A percentile compares a stretch with the other conserved stretches of the same genome.
These are phyloP conservation scores for Irpex sp. DNA, from an alignment of 1,284 basidiomycete genomes.

Conservation along the genomic window DNA sequence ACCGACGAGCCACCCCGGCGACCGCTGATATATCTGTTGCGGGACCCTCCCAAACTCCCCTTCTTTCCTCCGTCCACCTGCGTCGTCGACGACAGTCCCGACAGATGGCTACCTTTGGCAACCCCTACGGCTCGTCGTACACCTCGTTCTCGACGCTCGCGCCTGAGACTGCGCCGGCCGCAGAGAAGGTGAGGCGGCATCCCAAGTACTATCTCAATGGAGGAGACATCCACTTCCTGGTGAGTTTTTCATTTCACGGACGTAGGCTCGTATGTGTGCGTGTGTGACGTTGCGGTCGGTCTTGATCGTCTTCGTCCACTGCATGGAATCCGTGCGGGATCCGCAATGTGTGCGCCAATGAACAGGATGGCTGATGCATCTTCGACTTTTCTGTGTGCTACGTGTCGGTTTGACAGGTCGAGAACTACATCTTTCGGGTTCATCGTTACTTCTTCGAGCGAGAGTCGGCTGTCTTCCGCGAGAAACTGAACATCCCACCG, in stretches of 20 bases:
- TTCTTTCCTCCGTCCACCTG: slow-evolving; percentile 24
- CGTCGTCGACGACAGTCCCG: slow-evolving; percentile 9
- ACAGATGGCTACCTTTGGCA: slow-evolving; percentile 19
- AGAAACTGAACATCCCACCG: slow-evolving; percentile 38
- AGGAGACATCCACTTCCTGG: slow-evolving; percentile 52
- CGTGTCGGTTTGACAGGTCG: slow-evolving; percentile 32
- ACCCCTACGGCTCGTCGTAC: slow-evolving; percentile 10
- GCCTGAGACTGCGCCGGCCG: slow-evolving; percentile 8
- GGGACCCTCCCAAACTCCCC: slow-evolving; percentile 12
- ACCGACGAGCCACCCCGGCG: background rate
- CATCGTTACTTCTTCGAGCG: slow-evolving; percentile 65
- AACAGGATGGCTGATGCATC: background rate
- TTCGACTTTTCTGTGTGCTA: slow-evolving; percentile 8
- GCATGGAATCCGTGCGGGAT: background rate
- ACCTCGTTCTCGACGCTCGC: slow-evolving; percentile 3
- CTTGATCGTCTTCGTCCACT: background rate
- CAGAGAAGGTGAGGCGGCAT: slow-evolving; percentile 32
- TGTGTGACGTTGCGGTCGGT: background rate
- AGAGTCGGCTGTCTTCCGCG: slow-evolving; percentile 52
- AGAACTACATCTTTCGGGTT: slow-evolving; percentile 50
- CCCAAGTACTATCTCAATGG: slow-evolving; percentile 50
- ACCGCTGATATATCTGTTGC: slow-evolving; percentile 14
- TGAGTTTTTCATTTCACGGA: slow-evolving; percentile 26
- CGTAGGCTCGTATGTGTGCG: background rate
- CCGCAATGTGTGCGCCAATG: background rate